Conservation (phyloP, 768 basidiomycete genomes). For the Lactarius sp. region DNA sequence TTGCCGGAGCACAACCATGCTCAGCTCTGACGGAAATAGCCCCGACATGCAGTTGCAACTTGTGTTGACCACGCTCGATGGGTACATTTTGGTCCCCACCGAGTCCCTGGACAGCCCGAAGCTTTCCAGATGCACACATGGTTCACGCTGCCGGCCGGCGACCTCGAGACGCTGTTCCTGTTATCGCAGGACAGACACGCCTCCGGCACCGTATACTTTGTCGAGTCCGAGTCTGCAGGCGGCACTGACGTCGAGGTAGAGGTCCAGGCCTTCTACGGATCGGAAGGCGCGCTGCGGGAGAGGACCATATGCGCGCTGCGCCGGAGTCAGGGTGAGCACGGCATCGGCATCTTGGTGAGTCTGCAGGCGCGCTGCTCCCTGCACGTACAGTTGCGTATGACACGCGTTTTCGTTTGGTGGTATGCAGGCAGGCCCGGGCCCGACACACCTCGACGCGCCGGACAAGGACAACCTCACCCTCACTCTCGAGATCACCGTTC, state of each 20-base stretch:
- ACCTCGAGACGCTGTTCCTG: conserved; percentile 1
- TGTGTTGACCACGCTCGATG: conserved; percentile 4
- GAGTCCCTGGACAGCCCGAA: neutral
- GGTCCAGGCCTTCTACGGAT: neutral
- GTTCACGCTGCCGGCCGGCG: neutral
- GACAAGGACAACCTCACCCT: neutral
- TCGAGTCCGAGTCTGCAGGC: neutral
- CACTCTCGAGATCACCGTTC: neutral
- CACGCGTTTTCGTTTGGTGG: neutral
- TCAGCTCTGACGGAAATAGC: neutral
- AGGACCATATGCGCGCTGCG: conserved; percentile 6
- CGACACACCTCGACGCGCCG: neutral
- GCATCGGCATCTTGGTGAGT: conserved; percentile 9
- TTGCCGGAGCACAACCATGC: too few relatives aligned
- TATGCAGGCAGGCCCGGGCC: neutral
- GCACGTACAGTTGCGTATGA: neutral
- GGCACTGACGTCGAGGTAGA: neutral
- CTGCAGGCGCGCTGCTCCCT: neutral
- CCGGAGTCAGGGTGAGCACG: neutral
- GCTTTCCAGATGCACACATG: neutral
- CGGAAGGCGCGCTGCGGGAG: neutral
- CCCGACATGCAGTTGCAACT: neutral
- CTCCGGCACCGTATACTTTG: neutral
- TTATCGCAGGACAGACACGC: conserved; percentile 1
- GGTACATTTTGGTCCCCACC: neutral